Conservation (phyloP, 2,329 filamentous ascomycete species). For the Pleomassaria siparia region DNA sequence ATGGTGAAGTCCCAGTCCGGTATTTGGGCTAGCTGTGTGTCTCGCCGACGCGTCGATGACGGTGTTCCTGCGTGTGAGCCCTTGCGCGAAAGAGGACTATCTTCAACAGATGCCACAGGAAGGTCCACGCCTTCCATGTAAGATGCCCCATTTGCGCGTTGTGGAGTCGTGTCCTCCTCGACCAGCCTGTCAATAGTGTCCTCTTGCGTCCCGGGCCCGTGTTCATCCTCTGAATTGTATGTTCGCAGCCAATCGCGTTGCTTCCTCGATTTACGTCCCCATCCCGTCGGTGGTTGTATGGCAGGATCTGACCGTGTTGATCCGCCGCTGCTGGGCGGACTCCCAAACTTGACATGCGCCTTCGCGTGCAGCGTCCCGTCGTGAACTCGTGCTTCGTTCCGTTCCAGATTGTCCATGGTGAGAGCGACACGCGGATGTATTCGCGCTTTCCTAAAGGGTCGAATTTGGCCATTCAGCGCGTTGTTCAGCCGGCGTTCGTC, state of each 20-base stretch:
- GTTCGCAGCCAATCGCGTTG: conserved; percentile 47
- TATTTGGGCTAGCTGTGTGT: conserved; percentile 18
- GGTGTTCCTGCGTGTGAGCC: conserved; percentile 30
- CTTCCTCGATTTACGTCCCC: conserved; percentile 50
- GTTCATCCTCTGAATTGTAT: conserved; percentile 34
- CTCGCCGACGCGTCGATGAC: conserved; percentile 17
- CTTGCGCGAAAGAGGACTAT: conserved; percentile 46
- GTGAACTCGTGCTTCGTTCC: conserved; percentile 31
- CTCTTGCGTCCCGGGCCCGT: conserved; percentile 20
- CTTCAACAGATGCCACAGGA: conserved; percentile 45
- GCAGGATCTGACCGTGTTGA: conserved; percentile 45
- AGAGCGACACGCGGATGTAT: conserved; percentile 43
- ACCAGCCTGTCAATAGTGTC: conserved; percentile 13
- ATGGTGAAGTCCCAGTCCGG: conserved; percentile 42
- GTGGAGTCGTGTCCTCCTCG: conserved; percentile 14
- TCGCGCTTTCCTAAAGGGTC: conserved; percentile 48
- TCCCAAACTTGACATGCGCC: conserved; percentile 22
- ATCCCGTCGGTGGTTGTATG: conserved; percentile 48
- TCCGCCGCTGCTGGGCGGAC: conserved; percentile 41
- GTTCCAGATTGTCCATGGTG: conserved; percentile 48
- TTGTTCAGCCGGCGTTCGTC: conserved; percentile 45
- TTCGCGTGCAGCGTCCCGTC: conserved; percentile 4
- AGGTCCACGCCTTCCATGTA: conserved; percentile 32
- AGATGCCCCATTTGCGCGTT: conserved; percentile 3
- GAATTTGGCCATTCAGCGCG: conserved; percentile 27